phyloP scores from a whole-genome alignment of 768 basidiomycete species.

The Leccinum variicolor region DNA sequence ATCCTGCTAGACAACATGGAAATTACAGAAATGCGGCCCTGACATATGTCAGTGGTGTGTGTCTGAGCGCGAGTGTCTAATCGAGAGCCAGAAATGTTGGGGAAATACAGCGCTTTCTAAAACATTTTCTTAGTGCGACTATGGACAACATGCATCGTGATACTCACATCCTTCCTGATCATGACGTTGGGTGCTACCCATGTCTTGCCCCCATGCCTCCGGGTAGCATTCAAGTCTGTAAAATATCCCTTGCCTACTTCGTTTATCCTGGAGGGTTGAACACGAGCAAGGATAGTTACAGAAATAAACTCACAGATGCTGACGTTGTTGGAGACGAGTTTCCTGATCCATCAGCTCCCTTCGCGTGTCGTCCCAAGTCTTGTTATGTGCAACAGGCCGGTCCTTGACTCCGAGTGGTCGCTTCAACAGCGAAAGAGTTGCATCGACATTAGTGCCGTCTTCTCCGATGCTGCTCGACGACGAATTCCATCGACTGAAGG shows the following conservation, averaged over 20 bases:
- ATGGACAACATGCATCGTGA: not conserved
- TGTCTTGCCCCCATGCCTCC: constrained; percentile 85
- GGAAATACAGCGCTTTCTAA: constrained; percentile 90
- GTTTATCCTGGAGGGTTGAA: constrained; percentile 42
- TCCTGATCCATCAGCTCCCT: constrained; percentile 73
- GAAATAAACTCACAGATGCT: constrained; percentile 44
- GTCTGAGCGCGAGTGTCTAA: constrained; percentile 52
- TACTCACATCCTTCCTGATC: constrained; percentile 84
- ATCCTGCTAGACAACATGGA: constrained; percentile 82
- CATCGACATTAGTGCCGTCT: not conserved
- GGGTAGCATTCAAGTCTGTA: constrained; percentile 77
- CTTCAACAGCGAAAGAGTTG: constrained; percentile 40
- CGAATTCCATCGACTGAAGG: constrained; percentile 19
- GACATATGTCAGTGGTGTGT: constrained; percentile 76
- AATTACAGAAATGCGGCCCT: constrained; percentile 74
- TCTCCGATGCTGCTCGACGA: constrained; percentile 5
- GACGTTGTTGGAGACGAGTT: constrained; percentile 63
- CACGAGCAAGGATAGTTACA: not conserved
- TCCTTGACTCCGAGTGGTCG: constrained; percentile 77
- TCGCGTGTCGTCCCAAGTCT: constrained; percentile 57
- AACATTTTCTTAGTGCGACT: not conserved
- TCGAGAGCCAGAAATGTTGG: constrained; percentile 74
- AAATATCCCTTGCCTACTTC: constrained; percentile 83
- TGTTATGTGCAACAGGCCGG: constrained; percentile 56
- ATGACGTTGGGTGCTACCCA: constrained; percentile 90